A percentile compares a stretch with the other conserved stretches of the same genome.
phyloP scores from a whole-genome alignment of 2,329 filamentous ascomycete genomes.

The Sporothrix schenckii region DNA sequence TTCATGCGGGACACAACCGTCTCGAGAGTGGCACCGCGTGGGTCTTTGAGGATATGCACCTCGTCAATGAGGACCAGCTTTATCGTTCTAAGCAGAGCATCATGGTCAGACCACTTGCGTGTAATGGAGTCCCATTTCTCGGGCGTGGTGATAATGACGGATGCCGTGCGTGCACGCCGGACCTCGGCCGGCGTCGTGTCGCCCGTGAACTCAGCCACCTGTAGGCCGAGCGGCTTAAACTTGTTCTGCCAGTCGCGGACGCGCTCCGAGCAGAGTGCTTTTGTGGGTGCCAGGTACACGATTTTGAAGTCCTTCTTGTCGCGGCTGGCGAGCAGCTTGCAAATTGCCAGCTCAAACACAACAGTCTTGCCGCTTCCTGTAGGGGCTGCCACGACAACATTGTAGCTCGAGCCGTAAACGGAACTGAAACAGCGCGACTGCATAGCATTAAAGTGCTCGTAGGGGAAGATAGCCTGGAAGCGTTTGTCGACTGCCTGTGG shows the following conservation, averaged over 20 bases:
- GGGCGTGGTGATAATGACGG: constrained; percentile 83
- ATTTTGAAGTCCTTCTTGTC: constrained; percentile 70
- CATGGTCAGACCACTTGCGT: constrained; percentile 81
- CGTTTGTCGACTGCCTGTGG: constrained; percentile 63
- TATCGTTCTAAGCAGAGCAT: constrained; percentile 71
- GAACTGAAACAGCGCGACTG: constrained; percentile 76
- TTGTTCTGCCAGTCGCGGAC: constrained; percentile 77
- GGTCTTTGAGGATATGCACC: constrained; percentile 81
- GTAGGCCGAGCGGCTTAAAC: constrained; percentile 67
- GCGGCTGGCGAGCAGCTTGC: constrained; percentile 63
- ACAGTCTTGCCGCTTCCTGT: constrained; percentile 86
- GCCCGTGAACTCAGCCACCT: constrained; percentile 78
- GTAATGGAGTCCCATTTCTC: constrained; percentile 94
- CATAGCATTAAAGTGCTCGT: constrained; percentile 75
- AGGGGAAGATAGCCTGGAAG: constrained; percentile 71
- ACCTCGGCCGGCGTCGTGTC: constrained; percentile 73
- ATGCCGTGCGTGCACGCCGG: constrained; percentile 69
- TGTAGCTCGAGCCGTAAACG: constrained; percentile 70
- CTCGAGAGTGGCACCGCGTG: constrained; percentile 77
- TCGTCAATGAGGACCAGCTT: constrained; percentile 85
- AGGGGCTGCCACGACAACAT: constrained; percentile 77
- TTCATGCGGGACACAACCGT: constrained; percentile 88
- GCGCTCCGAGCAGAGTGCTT: constrained; percentile 77
- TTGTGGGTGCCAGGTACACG: constrained; percentile 82
- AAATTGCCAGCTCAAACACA: constrained; percentile 80